Base-by-base conservation (phyloP, 2,329 filamentous ascomycete genomes). In the Chaetomium sp. region DNA sequence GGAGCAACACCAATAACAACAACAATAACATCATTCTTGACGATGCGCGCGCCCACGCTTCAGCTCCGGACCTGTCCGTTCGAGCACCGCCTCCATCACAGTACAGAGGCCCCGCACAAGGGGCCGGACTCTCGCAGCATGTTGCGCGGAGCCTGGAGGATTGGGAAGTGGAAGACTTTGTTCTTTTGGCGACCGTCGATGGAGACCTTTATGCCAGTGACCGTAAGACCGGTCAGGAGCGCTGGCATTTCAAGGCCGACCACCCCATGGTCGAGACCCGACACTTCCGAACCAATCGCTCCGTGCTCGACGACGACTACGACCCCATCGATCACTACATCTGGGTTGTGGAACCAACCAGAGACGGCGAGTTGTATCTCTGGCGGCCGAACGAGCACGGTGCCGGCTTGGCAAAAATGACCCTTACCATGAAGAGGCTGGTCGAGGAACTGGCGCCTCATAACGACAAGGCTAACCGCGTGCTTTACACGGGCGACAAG, bases 141-240 rank as follows among this genome's bases (percentile, higher is more conserved):
- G 80, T 81, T 87, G 92, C 91, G 91, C 91, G 92, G 85, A 95
- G 87, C 80, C 80, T 97, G 82, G 87, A 91, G 83, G 92, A 96
- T 78, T 97, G 92, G 92, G 90, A 96, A 88, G 91, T 96, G 77
- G 92, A 97, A 89, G 91, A 97, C 80, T 95, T 96, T 83, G 89
- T 97, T 77, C 89, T 99, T 79, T 80, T 99, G 88, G 92, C 94
- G 89, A 97, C 94, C 82, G 89, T 97, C 84, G 91, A 97, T 80
- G 94, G 94, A 80, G 89, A 90, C 71, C 84, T 97, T 68, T 89
- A 96, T 76, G 91, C 92, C 71, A 85, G 85, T 72, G 90, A 96
- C 76, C 84, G 94, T 67, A 88, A 86, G 70, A 94, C 88, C 52
- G 94, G 94, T 65, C 80, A 86, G 61, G 80, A 87, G 65, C 87